Percentiles rank a stretch among this genome's conserved stretches.
Conservation (phyloP, 495 filamentous ascomycete species). For the Neurospora hispaniola region DNA sequence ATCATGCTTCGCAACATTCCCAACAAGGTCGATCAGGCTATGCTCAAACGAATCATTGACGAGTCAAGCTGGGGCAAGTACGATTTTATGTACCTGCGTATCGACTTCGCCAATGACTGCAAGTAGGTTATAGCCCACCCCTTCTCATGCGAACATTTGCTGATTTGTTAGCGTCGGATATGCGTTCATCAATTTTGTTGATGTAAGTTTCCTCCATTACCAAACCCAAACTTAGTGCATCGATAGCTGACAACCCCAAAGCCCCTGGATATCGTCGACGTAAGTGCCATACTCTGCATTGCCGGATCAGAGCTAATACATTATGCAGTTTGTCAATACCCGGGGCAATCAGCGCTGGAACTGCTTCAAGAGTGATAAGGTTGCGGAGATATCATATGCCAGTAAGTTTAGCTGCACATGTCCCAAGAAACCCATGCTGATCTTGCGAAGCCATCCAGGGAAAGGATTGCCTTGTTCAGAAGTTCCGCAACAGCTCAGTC, state of each 20-base stretch:
- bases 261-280: constrained; percentile 64
- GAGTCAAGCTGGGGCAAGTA: constrained; percentile 68
- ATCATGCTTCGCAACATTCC: constrained; percentile 97
- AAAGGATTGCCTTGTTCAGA: constrained; percentile 77
- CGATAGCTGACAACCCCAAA: constrained; percentile 27
- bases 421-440: constrained; percentile 6
- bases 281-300: constrained; percentile 26
- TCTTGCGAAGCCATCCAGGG: constrained; percentile 67
- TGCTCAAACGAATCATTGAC: constrained; percentile 71
- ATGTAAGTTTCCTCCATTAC: constrained; percentile 42
- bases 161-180: constrained; percentile 72
- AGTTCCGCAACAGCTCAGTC: constrained; percentile 92
- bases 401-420: constrained; percentile 46
- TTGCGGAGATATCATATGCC: constrained; percentile 86
- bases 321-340: constrained; percentile 58
- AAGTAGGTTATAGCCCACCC: constrained; percentile 47
- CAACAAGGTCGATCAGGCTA: constrained; percentile 74
- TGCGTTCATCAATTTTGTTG: constrained; percentile 91
- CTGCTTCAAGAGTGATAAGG: constrained; percentile 71
- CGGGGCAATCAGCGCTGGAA: constrained; percentile 70
- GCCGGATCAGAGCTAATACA: constrained; percentile 20
- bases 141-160: background rate
- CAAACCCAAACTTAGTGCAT: background rate
- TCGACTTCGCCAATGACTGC: constrained; percentile 83
- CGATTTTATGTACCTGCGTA: constrained; percentile 92